These are phyloP conservation scores for Medicago lupulina DNA, from an alignment of 306 rosid species.

Conservation along the genomic window DNA sequence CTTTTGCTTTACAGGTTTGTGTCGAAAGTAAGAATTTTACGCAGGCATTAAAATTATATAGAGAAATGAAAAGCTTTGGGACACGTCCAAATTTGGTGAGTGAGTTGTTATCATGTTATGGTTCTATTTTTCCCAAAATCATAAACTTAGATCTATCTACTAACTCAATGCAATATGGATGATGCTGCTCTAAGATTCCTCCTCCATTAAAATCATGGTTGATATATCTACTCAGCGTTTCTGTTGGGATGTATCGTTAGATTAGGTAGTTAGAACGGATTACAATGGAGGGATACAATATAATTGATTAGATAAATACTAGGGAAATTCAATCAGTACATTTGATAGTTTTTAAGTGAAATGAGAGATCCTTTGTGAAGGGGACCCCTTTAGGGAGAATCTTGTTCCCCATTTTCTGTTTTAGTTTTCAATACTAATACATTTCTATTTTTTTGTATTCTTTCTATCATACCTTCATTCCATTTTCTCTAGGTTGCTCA, in stretches of 20 bases:
- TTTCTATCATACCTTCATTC: not conserved
- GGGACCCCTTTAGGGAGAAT: slow-evolving; percentile 9
- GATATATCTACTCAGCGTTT: slow-evolving; percentile 9
- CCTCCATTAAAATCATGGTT: slow-evolving; percentile 17
- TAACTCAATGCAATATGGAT: slow-evolving; percentile 31
- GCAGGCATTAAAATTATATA: slow-evolving; percentile 68
- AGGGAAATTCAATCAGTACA: not conserved
- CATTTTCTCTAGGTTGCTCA: not conserved
- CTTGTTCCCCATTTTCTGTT: not conserved
- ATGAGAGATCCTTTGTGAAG: slow-evolving; percentile 3
- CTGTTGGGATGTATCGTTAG: slow-evolving; percentile 4
- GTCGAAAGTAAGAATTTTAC: slow-evolving; percentile 68
- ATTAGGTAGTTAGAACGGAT: slow-evolving; percentile 1
- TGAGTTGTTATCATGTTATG: slow-evolving; percentile 34
- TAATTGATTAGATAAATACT: too few species aligned
- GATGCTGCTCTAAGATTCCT: slow-evolving; percentile 31
- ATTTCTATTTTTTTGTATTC: not conserved
- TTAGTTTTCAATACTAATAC: not conserved
- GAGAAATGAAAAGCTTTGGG: slow-evolving; percentile 78
- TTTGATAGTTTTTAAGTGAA: slow-evolving; percentile 7
- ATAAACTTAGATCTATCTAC: slow-evolving; percentile 26
- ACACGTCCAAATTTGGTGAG: slow-evolving; percentile 86
- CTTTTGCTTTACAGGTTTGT: slow-evolving; percentile 72
- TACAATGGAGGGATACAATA: not conserved
- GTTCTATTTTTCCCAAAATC: slow-evolving; percentile 40